Evolutionary conservation across 148 eudicot species (phyloP).

Genomic region (Hydrangea macrophylla): DNA sequence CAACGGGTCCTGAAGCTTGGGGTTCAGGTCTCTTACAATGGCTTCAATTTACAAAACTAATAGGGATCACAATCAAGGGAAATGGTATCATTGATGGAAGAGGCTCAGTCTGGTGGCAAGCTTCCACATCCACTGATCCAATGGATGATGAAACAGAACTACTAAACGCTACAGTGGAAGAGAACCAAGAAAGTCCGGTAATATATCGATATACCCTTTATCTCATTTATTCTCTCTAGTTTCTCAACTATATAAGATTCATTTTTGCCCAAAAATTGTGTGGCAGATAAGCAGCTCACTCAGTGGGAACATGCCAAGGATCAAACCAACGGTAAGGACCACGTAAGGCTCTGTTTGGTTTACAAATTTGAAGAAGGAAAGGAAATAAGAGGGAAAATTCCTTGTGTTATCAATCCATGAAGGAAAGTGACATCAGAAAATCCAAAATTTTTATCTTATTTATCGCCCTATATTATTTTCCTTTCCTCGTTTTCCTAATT

Average conservation of each 20-base stretch:
- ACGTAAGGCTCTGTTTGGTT: too few relatives aligned
- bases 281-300: constrained; percentile 63
- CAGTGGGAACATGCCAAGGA: constrained; percentile 63
- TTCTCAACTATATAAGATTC: constrained; percentile 10
- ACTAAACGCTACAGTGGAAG: constrained; percentile 42
- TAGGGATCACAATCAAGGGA: constrained; percentile 65
- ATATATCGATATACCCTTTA: constrained; percentile 11
- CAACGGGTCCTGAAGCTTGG: constrained; percentile 57
- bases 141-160: constrained; percentile 49
- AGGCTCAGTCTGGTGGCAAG: constrained; percentile 89
- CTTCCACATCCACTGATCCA: constrained; percentile 44
- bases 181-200: constrained; percentile 55
- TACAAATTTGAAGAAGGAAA: too few relatives aligned
- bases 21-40: constrained; percentile 60
- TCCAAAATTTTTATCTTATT: too few relatives aligned
- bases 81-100: constrained; percentile 80
- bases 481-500: too few relatives aligned
- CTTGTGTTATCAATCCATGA: too few relatives aligned
- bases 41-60: constrained; percentile 82
- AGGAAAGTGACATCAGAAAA: too few relatives aligned
- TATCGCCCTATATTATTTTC: too few relatives aligned
- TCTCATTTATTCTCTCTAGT: constrained; percentile 1
- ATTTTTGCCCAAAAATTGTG: constrained; percentile 13
- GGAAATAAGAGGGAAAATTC: too few relatives aligned
- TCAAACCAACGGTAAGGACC: constrained; percentile 79